Base-by-base conservation (phyloP, 2,329 filamentous ascomycete genomes). In the Trichophyton schoenleinii region DNA sequence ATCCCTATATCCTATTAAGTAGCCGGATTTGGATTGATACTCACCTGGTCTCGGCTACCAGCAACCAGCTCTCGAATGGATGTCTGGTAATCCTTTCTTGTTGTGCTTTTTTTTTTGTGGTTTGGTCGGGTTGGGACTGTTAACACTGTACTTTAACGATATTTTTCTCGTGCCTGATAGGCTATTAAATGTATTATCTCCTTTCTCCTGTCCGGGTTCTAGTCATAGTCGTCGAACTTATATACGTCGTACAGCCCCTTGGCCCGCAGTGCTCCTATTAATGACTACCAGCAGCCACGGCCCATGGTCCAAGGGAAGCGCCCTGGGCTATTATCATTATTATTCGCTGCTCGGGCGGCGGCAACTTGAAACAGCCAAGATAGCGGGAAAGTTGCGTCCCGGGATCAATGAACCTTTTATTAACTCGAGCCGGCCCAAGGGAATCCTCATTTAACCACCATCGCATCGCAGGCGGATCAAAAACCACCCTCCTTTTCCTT, bases 401-500 rank as follows among this genome's bases (percentile, higher is more conserved):
- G 18, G 20, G 18, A 22, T 20, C 20, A 31, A 31, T 7, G 28
- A 31, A 31, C 28, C 28, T 31, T 31, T 31, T 31, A 31, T 31
- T 31, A 31, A 31, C 28, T 6, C 28, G 6, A 31, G 28, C 28
- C 28, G 28, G 28, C 28, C 28, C 5, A 31, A 31, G 18, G 18
- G 18, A 20, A 25, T 18, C 5, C 13, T 25, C 20, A 52, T 28
- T 25, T 31, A 28, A 52, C 41, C 11, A 52, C 22, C 34, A 18
- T 18, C 18, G 18, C 13, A 48, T 52, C 46, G 11, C 22, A 22
- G 22, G 22, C 20, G 46, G 8, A 25, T 15, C 20, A 22, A 15
- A 18, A 44, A 53, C 61, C 52, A 42, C 61, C 48, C 57, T 57
- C 25, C 61, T 58, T 28, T 25, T 62, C 53, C 52, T 59, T 62